Conservation (phyloP, 192 early-diverging fungal species). For the Glomus cerebriforme region DNA sequence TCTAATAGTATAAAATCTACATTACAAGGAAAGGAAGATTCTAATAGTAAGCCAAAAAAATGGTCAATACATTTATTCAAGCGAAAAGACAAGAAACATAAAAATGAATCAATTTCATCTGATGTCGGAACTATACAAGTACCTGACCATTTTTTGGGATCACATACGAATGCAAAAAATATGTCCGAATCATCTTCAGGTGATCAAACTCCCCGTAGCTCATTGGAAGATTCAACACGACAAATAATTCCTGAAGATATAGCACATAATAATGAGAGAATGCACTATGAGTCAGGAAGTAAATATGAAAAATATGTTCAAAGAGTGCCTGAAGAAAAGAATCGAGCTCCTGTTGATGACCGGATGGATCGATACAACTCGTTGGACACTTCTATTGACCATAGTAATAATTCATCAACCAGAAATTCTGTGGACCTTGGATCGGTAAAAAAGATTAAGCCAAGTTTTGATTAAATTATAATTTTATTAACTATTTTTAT, state of each 20-base stretch:
- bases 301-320: too few relatives aligned
- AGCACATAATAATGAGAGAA: not conserved
- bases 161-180: not conserved
- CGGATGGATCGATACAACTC: not conserved
- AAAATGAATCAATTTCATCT: not conserved
- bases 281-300: not conserved
- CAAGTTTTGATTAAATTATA: too few relatives aligned
- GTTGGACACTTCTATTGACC: not conserved
- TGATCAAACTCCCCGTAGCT: slow-evolving; percentile 7
- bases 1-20: not conserved
- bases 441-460: not conserved
- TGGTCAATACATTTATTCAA: slow-evolving; percentile 14
- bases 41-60: not conserved
- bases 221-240: not conserved
- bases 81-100: slow-evolving; percentile 24
- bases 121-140: not conserved
- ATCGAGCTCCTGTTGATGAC: not conserved
- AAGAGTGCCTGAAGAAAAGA: not conserved
- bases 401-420: not conserved
- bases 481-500: not conserved
- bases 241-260: not conserved
- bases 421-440: not conserved
- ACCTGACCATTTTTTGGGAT: not conserved
- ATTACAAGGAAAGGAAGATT: not conserved
- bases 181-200: not conserved